Base-by-base conservation (phyloP, 129 eudicot species). In the Saposhnikovia divaricata region DNA sequence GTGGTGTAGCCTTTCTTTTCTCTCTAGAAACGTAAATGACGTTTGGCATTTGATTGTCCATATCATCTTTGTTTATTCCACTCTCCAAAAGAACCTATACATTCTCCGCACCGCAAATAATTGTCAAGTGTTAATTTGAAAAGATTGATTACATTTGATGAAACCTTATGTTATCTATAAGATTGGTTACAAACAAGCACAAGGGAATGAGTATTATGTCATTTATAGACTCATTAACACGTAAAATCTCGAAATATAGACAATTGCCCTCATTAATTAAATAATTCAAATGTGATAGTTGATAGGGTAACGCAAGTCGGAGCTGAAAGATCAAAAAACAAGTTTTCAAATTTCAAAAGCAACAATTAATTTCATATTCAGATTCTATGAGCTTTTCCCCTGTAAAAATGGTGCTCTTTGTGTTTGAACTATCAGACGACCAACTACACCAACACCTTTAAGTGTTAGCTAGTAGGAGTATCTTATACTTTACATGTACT, bases 11-110 rank as follows among this genome's bases (percentile, higher is more conserved):
- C 61, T 34, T 85, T 34, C 82, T 79, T 80, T 89, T 87, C 78
- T 89, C 85, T 23, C 90, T 71, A 2, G 93, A 89, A 23, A 87
- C 80, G 65, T 87, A 87, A 5, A 87, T 70, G 34, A 87, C 88
- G 79, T 84, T 87, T 78, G 88, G 90, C 84, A 87, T 82, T 14
- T 44, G 19, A 40, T 74, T 80, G 46, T 82, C 83, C 21, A 42
- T 27, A 5, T 45, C 78, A 55, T 84, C 86, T 27, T 68, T 70
- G 73, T 84, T 82, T 65, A 23, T 28, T 14, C 45, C 55, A 34
- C 76, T 44, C 16, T 82, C 86, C n/a, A 85, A 75, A 75, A 89
- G 43, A 19, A 87, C 90, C 92, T 89, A 73, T 28, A 39, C 50
- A 72, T 40, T 2, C 3, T 57, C 66, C 31, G 4, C 27, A 23